Base-by-base conservation (phyloP, 1,284 basidiomycete genomes). In the Naganishia sp. region DNA sequence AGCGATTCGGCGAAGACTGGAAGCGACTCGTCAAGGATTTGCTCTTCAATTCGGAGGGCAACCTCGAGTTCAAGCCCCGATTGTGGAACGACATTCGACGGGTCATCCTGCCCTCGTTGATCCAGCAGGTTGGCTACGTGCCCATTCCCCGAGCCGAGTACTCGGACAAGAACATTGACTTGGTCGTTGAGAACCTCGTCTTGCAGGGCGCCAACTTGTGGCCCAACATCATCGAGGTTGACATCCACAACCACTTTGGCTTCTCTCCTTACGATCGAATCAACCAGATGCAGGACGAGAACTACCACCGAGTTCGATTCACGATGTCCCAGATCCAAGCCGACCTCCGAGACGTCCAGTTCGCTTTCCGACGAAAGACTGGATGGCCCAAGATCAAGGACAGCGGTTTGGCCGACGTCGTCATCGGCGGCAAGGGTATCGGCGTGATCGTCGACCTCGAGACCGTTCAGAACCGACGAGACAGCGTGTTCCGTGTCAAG, bases 61-160 rank as follows among this genome's bases (percentile, higher is more conserved):
- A 86, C 71, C 82, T 95, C 63, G 87, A 87, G 75, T 96, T 93
- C 85, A 98, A 99, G 84, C 85, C 88, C 60, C 83, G 87, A 50
- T 82, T 97, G 15, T 96, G 94, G 94, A 84, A 85, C 69, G 94
- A 86, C 78, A 86, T 98, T 55, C 83, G 92, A 50, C 83, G 84
- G 59, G 87, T 92, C 69, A 90, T 97, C 72, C 75, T 96, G 0
- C 94, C 94, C 23, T 81, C 85, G 23, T 77, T 96, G 63, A 86
- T 94, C 75, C 84, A 88, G 60, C 87, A 78, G 31, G 83, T 92
- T 69, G 92, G 92, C 25, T 92, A 93, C 78, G 80, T 98, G 64
- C 94, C 94, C 28, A 93, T 96, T 70, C 93, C 91, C 0, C 87
- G 91, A 54, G 87, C 92, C 78, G 93, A 96, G 80, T 94, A 93